Percentiles rank a stretch among this genome's conserved stretches.
These are phyloP conservation scores for Leccinum aurantiacum DNA, from an alignment of 768 basidiomycete species.

Conservation along the genomic window DNA sequence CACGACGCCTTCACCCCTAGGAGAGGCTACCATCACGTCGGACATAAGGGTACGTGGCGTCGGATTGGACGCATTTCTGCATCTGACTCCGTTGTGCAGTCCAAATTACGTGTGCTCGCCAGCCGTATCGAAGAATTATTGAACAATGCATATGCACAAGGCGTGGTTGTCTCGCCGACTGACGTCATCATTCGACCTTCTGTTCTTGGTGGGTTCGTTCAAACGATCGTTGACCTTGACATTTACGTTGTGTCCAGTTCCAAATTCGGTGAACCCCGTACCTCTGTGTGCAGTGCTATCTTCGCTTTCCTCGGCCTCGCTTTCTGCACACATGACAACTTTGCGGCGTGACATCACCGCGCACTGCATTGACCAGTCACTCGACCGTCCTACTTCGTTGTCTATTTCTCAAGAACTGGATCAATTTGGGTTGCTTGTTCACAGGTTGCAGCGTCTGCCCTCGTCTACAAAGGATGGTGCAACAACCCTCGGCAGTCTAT, in stretches of 20 bases:
- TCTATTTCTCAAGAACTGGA: conserved; percentile 36
- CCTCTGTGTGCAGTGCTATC: conserved; percentile 54
- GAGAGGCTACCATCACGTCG: conserved; percentile 47
- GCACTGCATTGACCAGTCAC: conserved; percentile 58
- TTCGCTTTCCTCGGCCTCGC: conserved; percentile 54
- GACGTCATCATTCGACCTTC: conserved; percentile 50
- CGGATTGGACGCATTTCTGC: neutral
- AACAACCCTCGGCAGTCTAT: conserved; percentile 51
- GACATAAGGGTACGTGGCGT: conserved; percentile 55
- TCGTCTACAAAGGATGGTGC: conserved; percentile 41
- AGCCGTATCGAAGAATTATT: conserved; percentile 72
- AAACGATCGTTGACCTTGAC: conserved; percentile 1
- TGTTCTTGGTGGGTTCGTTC: conserved; percentile 43
- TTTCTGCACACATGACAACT: conserved; percentile 55
- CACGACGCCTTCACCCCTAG: conserved; percentile 50
- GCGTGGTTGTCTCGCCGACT: conserved; percentile 51
- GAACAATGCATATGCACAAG: conserved; percentile 62
- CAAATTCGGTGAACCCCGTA: conserved; percentile 51
- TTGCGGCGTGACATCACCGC: conserved; percentile 64
- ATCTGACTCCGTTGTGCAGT: conserved; percentile 39
- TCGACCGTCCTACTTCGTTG: conserved; percentile 53
- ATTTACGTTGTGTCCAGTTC: conserved; percentile 42
- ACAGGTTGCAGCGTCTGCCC: conserved; percentile 50
- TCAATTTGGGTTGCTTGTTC: conserved; percentile 35
- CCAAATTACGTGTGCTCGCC: conserved; percentile 50